Base-by-base conservation (phyloP, 2,329 filamentous ascomycete species). In the Amylocarpus encephaloides region DNA sequence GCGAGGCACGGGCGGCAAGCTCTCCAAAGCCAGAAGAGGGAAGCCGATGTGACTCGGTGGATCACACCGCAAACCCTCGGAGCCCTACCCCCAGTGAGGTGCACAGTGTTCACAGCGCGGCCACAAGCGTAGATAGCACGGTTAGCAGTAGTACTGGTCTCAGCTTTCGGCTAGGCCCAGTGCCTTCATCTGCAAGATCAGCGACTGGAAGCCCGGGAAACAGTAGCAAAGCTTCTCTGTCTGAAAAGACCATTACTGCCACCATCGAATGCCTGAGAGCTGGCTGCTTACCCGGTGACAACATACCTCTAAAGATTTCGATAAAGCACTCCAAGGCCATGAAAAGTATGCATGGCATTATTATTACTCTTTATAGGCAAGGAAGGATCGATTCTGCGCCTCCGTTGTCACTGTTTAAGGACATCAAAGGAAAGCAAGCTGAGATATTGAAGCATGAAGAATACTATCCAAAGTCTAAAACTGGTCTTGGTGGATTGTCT, bases 301-400 rank as follows among this genome's bases (percentile, higher is more conserved):
- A 79, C 19, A 75, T 97, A 39, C 83, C 88, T 0, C 78, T 97
- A 48, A 85, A 81, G 61, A 83, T 97, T 46, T 82, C 79, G 0
- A 83, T 98, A 52, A 85, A 89, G 56, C 93, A 97, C 66, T 92
- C 86, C 52, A 95, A 94, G 67, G 79, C 83, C 51, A 81, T 97
- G 63, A 89, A 92, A 71, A 97, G 90, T 65, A 77, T 95, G 70
- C 87, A 92, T 59, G 92, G 93, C 6, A 86, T 97, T 43, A 93
- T 97, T 53, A 82, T 95, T 41, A 97, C 93, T 1, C 73, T 98
- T 7, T 96, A 94, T 66, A 82, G 93, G 40, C 88, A 95, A 67
- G 90, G 90, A 19, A 83, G 89, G 52, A 92, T 97, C 41, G 92
- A 98, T 65, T 86, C 90, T 62, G 72, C 79, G 6, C 82, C 82